Evolutionary conservation across 306 rosid species (phyloP).

Genomic region (Dryas alaskensis): DNA sequence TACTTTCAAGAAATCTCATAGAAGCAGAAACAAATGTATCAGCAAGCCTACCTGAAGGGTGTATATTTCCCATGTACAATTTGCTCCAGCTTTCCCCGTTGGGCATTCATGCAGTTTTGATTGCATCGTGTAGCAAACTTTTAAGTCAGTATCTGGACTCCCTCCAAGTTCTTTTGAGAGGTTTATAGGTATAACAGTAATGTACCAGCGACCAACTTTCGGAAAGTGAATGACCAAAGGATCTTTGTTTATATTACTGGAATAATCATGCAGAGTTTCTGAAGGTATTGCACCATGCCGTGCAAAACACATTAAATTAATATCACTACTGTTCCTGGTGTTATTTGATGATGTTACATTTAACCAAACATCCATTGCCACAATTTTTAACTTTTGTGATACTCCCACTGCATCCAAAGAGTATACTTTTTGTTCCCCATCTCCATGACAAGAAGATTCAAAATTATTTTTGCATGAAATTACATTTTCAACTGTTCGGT

Average conservation of each 20-base stretch:
- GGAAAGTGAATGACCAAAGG: conserved; percentile 70
- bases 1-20: conserved; percentile 11
- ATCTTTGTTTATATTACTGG: conserved; percentile 49
- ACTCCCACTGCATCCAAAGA: conserved; percentile 60
- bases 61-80: conserved; percentile 66
- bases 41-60: conserved; percentile 67
- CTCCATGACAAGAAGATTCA: conserved; percentile 52
- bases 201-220: conserved; percentile 69
- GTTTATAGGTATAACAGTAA: conserved; percentile 51
- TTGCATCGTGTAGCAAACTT: conserved; percentile 71
- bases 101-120: conserved; percentile 70
- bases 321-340: conserved; percentile 33
- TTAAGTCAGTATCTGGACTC: conserved; percentile 28
- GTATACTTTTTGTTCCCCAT: conserved; percentile 47
- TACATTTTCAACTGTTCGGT: conserved; percentile 37
- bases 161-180: conserved; percentile 48
- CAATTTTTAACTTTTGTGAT: conserved; percentile 66
- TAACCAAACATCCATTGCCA: conserved; percentile 47
- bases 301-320: conserved; percentile 59
- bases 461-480: conserved; percentile 60
- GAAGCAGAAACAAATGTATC: conserved; percentile 21
- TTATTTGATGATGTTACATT: conserved; percentile 40
- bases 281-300: conserved; percentile 92
- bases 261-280: conserved; percentile 57
- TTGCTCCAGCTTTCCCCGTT: conserved; percentile 73